A percentile compares a stretch with the other conserved stretches of the same genome.
These are phyloP conservation scores for Trichophyton simii DNA, from an alignment of 2,329 filamentous ascomycete species.

Conservation along the genomic window DNA sequence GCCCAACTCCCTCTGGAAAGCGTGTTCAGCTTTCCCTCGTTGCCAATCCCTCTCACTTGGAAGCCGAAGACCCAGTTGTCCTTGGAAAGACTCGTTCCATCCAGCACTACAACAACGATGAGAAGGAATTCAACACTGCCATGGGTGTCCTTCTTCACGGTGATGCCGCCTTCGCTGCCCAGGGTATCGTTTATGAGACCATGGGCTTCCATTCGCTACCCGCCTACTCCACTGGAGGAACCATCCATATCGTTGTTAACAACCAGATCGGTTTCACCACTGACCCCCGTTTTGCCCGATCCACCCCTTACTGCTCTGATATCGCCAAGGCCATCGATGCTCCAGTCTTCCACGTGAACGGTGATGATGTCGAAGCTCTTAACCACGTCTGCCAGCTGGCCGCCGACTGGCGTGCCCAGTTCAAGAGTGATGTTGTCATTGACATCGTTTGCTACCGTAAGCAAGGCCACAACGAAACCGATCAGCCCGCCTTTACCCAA, in stretches of 20 bases:
- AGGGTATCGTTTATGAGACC: slow-evolving; percentile 96
- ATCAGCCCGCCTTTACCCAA: slow-evolving; percentile 99
- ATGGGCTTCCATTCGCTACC: slow-evolving; percentile 94
- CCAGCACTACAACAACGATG: slow-evolving; percentile 97
- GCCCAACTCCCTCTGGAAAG: slow-evolving; percentile 93
- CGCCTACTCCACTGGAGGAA: slow-evolving; percentile 92
- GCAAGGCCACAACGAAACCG: slow-evolving; percentile 97
- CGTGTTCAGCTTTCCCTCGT: slow-evolving; percentile 98
- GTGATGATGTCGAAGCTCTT: slow-evolving; percentile 93
- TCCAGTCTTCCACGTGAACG: slow-evolving; percentile 97
- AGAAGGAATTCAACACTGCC: slow-evolving; percentile 72
- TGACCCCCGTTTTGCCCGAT: slow-evolving; percentile 91
- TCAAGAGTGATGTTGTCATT: slow-evolving; percentile 96
- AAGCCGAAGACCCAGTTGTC: slow-evolving; percentile 95
- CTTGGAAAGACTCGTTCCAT: slow-evolving; percentile 95
- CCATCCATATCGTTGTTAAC: slow-evolving; percentile 94
- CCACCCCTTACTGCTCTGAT: slow-evolving; percentile 96
- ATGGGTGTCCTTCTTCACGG: slow-evolving; percentile 96
- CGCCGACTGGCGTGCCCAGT: slow-evolving; percentile 95
- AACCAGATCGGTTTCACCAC: slow-evolving; percentile 99
- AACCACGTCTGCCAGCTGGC: slow-evolving; percentile 97
- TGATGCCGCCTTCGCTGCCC: slow-evolving; percentile 90
- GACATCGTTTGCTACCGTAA: slow-evolving; percentile 99
- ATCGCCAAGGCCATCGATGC: slow-evolving; percentile 98
- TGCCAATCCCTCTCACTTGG: slow-evolving; percentile 94